These are phyloP conservation scores for Pleurotus giganteus DNA, from an alignment of 768 basidiomycete genomes.

Conservation along the genomic window DNA sequence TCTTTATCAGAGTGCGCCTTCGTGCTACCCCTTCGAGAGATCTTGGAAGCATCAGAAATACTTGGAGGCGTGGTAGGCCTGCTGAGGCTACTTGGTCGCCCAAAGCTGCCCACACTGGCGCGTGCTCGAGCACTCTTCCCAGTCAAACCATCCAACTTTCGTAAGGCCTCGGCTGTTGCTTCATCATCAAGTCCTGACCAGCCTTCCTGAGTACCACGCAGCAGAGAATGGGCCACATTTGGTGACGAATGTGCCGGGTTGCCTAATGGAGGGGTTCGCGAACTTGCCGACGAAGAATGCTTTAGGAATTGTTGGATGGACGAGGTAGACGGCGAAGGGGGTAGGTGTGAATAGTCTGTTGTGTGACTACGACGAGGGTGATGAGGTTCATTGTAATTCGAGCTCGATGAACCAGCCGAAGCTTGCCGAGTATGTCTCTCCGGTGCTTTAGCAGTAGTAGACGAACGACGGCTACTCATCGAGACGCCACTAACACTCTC, in stretches of 20 bases:
- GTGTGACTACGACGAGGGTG: constrained; percentile 60
- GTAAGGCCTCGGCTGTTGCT: constrained; percentile 85
- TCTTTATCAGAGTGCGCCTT: constrained; percentile 39
- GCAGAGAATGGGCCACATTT: constrained; percentile 79
- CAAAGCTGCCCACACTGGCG: constrained; percentile 73
- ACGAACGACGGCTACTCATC: not conserved
- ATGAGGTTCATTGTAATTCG: constrained; percentile 49
- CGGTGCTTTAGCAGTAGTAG: constrained; percentile 28
- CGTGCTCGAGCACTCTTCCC: constrained; percentile 75
- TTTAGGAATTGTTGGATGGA: constrained; percentile 83
- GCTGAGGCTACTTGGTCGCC: constrained; percentile 62
- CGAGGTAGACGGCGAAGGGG: constrained; percentile 88
- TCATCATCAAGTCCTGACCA: constrained; percentile 88
- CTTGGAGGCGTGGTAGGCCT: constrained; percentile 74
- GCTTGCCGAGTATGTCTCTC: constrained; percentile 62
- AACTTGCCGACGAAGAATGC: constrained; percentile 41
- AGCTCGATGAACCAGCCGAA: constrained; percentile 67
- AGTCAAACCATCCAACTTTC: constrained; percentile 87
- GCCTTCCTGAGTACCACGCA: constrained; percentile 86
- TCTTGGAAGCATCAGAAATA: constrained; percentile 46
- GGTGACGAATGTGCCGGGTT: constrained; percentile 46
- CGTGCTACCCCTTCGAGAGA: constrained; percentile 35
- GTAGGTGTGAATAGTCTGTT: constrained; percentile 85
- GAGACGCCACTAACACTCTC: constrained; percentile 44
- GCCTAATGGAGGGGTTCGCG: constrained; percentile 20